phyloP scores from a whole-genome alignment of 2,329 filamentous ascomycete species.

The Corynespora cassiicola region DNA sequence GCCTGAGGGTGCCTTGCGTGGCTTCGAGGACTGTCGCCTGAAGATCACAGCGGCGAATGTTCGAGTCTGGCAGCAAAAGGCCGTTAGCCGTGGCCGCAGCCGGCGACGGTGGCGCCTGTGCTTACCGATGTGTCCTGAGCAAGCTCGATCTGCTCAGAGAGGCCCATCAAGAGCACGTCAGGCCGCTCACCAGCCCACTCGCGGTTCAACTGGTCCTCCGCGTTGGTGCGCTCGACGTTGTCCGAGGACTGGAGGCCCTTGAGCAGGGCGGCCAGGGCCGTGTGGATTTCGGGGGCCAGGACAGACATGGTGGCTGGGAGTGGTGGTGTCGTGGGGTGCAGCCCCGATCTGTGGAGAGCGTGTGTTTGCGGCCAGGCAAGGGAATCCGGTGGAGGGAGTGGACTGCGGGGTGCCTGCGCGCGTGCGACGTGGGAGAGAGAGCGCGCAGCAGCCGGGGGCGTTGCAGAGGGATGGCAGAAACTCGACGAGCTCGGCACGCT shows the following conservation, averaged over 20 bases:
- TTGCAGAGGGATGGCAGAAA: too few relatives aligned
- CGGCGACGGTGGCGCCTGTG: conserved; percentile 1
- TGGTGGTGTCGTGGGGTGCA: conserved; percentile 23
- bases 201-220: conserved; percentile 87
- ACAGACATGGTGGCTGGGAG: conserved; percentile 72
- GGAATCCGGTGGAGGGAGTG: conserved; percentile 2
- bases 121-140: conserved; percentile 76
- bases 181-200: conserved; percentile 86
- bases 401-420: conserved; percentile 6
- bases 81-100: too few relatives aligned
- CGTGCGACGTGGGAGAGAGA: conserved; percentile 1
- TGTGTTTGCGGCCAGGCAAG: conserved; percentile 3
- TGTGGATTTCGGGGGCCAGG: conserved; percentile 81
- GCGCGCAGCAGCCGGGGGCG: too few relatives aligned
- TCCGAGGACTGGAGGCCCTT: conserved; percentile 88
- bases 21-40: conserved; percentile 89
- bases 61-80: too few relatives aligned
- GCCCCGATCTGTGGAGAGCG: conserved; percentile 20
- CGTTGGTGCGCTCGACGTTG: conserved; percentile 82
- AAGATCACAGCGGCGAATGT: conserved; percentile 95
- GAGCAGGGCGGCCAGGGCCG: conserved; percentile 84
- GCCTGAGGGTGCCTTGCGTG: conserved; percentile 74
- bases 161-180: conserved; percentile 88
- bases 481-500: conserved; percentile 12
- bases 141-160: conserved; percentile 88